phyloP scores from a whole-genome alignment of 768 basidiomycete species.

The Boletus barrowsii region DNA sequence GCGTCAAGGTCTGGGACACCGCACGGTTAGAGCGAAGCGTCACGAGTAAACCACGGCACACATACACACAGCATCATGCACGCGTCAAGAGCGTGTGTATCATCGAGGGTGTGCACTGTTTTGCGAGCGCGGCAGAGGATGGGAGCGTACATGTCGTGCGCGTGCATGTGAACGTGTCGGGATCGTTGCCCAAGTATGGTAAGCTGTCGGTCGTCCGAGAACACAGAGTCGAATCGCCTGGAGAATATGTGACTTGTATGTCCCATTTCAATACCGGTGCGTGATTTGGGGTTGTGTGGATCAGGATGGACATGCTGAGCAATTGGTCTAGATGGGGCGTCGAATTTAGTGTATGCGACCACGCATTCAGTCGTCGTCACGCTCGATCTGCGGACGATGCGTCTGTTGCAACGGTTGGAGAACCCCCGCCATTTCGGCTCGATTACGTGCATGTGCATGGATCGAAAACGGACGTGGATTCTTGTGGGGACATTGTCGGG shows the following conservation, averaged over 20 bases:
- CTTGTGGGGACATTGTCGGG: constrained; percentile 86
- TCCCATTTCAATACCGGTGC: constrained; percentile 74
- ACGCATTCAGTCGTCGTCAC: constrained; percentile 72
- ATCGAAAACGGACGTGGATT: constrained; percentile 84
- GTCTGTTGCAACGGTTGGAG: constrained; percentile 68
- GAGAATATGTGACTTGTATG: constrained; percentile 85
- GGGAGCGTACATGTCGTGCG: constrained; percentile 83
- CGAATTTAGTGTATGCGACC: constrained; percentile 83
- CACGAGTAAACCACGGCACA: constrained; percentile 76
- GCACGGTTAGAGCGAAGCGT: constrained; percentile 93
- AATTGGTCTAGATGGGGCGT: constrained; percentile 55
- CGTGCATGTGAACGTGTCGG: constrained; percentile 67
- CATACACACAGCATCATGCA: constrained; percentile 71
- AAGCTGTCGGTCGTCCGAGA: constrained; percentile 82
- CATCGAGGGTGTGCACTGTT: constrained; percentile 84
- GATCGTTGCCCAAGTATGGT: constrained; percentile 76
- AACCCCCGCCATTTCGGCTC: constrained; percentile 86
- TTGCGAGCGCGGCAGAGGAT: constrained; percentile 82
- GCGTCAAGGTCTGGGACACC: constrained; percentile 90
- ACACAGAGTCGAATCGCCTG: constrained; percentile 65
- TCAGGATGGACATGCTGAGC: neutral
- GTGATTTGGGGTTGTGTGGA: constrained; percentile 4
- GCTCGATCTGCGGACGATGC: constrained; percentile 85
- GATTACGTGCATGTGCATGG: constrained; percentile 81
- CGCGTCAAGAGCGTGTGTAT: constrained; percentile 69